Conservation (phyloP, 1,139 yeast genomes). For the Meyerozyma athensensis region DNA sequence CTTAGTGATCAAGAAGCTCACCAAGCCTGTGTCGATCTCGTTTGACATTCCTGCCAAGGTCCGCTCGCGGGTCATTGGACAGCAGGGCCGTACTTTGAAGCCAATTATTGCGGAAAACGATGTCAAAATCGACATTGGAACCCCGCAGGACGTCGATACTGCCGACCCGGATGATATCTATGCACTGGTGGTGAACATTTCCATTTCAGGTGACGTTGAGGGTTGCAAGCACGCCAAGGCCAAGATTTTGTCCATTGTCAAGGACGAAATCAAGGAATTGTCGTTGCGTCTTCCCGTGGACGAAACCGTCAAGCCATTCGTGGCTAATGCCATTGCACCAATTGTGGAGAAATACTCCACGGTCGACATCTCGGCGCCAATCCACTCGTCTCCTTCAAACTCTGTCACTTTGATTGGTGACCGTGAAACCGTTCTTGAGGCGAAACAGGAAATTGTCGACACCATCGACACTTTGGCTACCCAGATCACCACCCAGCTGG, state of each 20-base stretch:
- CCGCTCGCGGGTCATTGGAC: conserved; percentile 81
- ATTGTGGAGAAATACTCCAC: conserved; percentile 19
- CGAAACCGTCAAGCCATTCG: conserved; percentile 48
- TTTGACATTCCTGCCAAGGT: conserved; percentile 74
- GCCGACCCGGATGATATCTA: conserved; percentile 41
- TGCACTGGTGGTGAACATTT: conserved; percentile 54
- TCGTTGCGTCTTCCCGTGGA: conserved; percentile 46
- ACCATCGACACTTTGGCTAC: conserved; percentile 43
- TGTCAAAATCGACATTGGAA: conserved; percentile 72
- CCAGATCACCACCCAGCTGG: conserved; percentile 33
- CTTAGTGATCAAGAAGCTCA: conserved; percentile 69
- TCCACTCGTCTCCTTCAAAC: conserved; percentile 22
- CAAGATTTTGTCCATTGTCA: conserved; percentile 68
- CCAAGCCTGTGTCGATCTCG: conserved; percentile 62
- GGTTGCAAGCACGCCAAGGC: conserved; percentile 73
- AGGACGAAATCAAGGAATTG: conserved; percentile 64
- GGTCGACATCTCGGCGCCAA: conserved; percentile 34
- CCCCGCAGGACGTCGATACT: conserved; percentile 28
- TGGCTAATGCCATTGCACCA: conserved; percentile 25
- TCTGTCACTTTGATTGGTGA: conserved; percentile 54
- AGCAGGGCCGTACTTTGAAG: conserved; percentile 78
- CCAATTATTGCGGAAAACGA: conserved; percentile 71
- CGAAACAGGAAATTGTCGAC: conserved; percentile 43
- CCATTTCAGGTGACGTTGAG: conserved; percentile 80
- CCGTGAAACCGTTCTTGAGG: conserved; percentile 51